These are phyloP conservation scores for Fusarium globosum DNA, from an alignment of 2,329 filamentous ascomycete species.

Conservation along the genomic window DNA sequence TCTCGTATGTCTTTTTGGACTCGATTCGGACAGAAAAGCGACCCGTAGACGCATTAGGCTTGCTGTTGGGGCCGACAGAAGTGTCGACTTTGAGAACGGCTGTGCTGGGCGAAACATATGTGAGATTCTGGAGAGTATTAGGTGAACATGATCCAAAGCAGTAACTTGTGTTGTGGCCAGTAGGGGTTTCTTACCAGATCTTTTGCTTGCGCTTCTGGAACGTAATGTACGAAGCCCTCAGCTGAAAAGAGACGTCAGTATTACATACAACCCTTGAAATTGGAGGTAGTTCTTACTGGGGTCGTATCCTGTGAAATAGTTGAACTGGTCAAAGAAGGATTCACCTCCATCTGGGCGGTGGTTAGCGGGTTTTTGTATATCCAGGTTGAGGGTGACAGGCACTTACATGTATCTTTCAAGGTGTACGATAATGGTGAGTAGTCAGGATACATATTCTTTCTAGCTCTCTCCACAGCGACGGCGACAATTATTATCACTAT, in stretches of 20 bases:
- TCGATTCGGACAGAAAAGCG: slow-evolving; percentile 72
- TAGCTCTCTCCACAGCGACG: slow-evolving; percentile 55
- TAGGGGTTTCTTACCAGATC: slow-evolving; percentile 52
- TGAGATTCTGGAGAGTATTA: slow-evolving; percentile 64
- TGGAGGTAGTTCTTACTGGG: slow-evolving; percentile 51
- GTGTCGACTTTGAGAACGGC: slow-evolving; percentile 72
- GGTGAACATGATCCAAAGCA: background rate
- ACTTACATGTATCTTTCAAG: slow-evolving; percentile 62
- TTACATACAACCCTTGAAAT: background rate
- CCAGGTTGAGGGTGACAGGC: background rate
- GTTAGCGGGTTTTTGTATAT: background rate
- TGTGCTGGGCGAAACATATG: slow-evolving; percentile 63
- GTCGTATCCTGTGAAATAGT: slow-evolving; percentile 64
- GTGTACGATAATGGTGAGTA: slow-evolving; percentile 61
- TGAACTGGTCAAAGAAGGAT: slow-evolving; percentile 65
- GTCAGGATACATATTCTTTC: slow-evolving; percentile 59
- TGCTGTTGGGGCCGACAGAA: slow-evolving; percentile 58
- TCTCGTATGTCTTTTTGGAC: slow-evolving; percentile 68
- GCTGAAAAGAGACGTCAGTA: slow-evolving; percentile 45
- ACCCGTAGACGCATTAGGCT: slow-evolving; percentile 65
- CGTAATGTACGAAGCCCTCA: slow-evolving; percentile 65
- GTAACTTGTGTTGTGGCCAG: background rate
- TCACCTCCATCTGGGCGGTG: slow-evolving; percentile 57
- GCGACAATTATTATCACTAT: slow-evolving; percentile 61
- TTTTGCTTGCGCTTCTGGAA: slow-evolving; percentile 55